Percentiles rank a stretch among this genome's conserved stretches.
Evolutionary conservation across 305 asterid species (phyloP).

Genomic region (Rubia balearica): DNA sequence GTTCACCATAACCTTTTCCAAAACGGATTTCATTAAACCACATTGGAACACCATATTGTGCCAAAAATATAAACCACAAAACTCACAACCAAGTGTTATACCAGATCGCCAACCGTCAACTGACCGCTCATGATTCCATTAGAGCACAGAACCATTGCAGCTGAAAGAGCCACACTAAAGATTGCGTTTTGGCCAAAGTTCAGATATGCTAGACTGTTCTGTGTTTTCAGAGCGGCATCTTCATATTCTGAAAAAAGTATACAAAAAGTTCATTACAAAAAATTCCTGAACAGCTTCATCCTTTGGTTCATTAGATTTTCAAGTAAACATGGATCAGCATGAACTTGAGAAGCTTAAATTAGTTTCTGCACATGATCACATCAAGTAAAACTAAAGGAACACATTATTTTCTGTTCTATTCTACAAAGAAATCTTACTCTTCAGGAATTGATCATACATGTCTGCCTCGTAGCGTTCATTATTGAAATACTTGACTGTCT

Average conservation of each 20-base stretch:
- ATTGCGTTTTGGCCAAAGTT: conserved; percentile 91
- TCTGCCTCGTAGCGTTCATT: conserved; percentile 84
- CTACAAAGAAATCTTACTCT: conserved; percentile 49
- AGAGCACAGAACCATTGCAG: conserved; percentile 90
- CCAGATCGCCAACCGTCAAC: conserved; percentile 99
- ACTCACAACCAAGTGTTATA: conserved; percentile 24
- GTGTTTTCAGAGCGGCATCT: conserved; percentile 89
- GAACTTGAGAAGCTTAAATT: neutral
- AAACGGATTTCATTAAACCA: conserved; percentile 17
- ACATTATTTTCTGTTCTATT: neutral
- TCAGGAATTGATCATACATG: conserved; percentile 74
- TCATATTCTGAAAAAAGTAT: conserved; percentile 63
- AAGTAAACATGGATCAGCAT: neutral
- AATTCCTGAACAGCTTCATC: neutral
- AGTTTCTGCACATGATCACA: neutral
- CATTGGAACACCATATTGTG: neutral
- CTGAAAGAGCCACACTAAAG: conserved; percentile 81
- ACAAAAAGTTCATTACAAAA: neutral
- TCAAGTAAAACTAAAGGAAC: neutral
- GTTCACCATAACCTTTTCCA: conserved; percentile 81
- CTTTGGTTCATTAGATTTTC: neutral
- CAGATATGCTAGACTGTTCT: conserved; percentile 78
- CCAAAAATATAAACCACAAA: neutral
- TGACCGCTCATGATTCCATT: conserved; percentile 74
- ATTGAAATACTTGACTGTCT: conserved; percentile 98